Percentiles rank a stretch among this genome's conserved stretches.
These are phyloP conservation scores for Hemisphaericaspora xylofermentans DNA, from an alignment of 1,139 yeast species.

Conservation along the genomic window DNA sequence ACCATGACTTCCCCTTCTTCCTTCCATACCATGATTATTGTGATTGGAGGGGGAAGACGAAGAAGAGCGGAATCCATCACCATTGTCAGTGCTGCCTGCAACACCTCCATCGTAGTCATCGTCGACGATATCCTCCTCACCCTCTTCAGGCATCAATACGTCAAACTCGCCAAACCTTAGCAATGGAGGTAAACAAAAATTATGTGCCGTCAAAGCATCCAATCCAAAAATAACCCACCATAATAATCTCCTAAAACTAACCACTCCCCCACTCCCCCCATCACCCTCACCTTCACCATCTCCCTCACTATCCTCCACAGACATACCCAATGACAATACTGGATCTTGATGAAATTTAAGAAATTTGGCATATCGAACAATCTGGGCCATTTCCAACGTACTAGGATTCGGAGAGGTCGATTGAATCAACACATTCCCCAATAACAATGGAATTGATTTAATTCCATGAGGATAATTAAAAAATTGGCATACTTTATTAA, in stretches of 20 bases:
- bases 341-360: conserved; percentile 62
- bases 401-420: conserved; percentile 59
- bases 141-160: conserved; percentile 53
- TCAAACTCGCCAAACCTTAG: conserved; percentile 56
- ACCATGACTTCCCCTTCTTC: too few relatives aligned
- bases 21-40: too few relatives aligned
- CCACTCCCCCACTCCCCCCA: conserved; percentile 45
- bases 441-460: conserved; percentile 44
- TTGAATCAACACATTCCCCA: conserved; percentile 53
- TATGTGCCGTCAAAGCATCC: conserved; percentile 58
- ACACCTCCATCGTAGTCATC: too few relatives aligned
- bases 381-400: conserved; percentile 49
- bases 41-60: too few relatives aligned
- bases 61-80: too few relatives aligned
- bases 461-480: conserved; percentile 54
- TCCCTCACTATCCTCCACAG: too few relatives aligned
- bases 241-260: conserved; percentile 52
- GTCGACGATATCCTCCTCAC: conserved; percentile 38
- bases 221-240: conserved; percentile 69
- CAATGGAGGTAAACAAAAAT: conserved; percentile 57
- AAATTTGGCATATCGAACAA: conserved; percentile 54
- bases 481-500: conserved; percentile 49
- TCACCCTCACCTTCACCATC: too few relatives aligned
- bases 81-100: too few relatives aligned
- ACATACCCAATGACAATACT: conserved; percentile 45